Conservation (phyloP, 176 grass and related monocot genomes). For the Chloris gayana region DNA sequence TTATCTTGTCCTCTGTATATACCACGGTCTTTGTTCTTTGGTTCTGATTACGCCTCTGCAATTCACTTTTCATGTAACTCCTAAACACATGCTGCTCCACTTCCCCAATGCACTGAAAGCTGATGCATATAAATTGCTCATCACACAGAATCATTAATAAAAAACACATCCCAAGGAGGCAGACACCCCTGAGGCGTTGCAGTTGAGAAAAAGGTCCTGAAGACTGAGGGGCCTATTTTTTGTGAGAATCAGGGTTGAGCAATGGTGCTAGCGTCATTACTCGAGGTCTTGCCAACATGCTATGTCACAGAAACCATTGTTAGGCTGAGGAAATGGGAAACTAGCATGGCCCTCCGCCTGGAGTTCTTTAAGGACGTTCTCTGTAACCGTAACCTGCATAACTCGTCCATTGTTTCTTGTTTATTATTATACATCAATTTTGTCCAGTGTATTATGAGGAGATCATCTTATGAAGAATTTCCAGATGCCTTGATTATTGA, state of each 20-base stretch:
- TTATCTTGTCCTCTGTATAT: not conserved
- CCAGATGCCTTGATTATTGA: too few species aligned
- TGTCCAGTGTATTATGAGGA: not conserved
- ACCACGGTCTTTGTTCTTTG: not conserved
- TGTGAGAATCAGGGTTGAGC: not conserved
- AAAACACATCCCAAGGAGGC: not conserved
- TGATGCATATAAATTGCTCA: not conserved
- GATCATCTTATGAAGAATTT: too few species aligned
- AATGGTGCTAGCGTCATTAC: not conserved
- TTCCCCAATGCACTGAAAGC: not conserved
- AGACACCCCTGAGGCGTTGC: not conserved
- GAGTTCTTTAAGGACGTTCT: not conserved
- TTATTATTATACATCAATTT: not conserved
- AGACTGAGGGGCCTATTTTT: not conserved
- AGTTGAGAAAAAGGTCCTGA: not conserved
- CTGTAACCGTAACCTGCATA: not conserved
- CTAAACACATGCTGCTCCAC: not conserved
- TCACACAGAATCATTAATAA: not conserved
- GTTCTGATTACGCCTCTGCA: not conserved
- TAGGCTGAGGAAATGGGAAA: too few species aligned
- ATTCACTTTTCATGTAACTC: not conserved
- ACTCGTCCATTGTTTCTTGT: not conserved
- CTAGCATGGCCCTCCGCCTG: too few species aligned
- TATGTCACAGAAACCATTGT: too few species aligned
- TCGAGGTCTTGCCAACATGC: not conserved